These are phyloP conservation scores for Iris macrosiphon DNA, from an alignment of 106 monocot genomes.

Conservation along the genomic window DNA sequence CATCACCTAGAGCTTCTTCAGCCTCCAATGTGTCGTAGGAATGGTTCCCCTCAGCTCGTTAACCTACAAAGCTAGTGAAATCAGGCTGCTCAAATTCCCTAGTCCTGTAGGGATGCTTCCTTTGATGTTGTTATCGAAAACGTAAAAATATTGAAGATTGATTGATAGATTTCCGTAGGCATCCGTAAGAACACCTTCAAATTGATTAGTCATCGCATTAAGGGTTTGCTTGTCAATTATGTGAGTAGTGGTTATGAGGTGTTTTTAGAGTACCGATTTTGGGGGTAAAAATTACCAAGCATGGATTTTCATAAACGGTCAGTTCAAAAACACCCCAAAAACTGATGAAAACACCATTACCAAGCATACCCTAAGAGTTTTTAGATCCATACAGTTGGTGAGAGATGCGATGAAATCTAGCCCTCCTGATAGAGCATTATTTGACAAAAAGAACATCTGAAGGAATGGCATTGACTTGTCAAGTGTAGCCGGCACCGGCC, in stretches of 20 bases:
- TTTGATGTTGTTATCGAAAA: slow-evolving; percentile 11
- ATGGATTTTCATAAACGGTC: no score
- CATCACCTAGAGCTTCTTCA: no score
- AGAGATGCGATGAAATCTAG: no score
- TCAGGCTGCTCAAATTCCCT: no score
- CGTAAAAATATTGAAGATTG: neutral
- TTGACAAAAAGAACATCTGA: neutral
- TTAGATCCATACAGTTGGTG: no score
- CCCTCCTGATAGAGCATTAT: slow-evolving; percentile 6
- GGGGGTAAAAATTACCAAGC: no score
- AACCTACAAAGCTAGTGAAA: slow-evolving; percentile 1
- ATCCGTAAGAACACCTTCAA: slow-evolving; percentile 8
- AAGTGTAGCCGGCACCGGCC: neutral
- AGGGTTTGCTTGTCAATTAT: no score
- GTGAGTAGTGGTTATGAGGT: no score
- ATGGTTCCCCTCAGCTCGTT: slow-evolving; percentile 8
- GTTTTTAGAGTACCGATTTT: no score
- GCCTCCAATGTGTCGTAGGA: neutral
- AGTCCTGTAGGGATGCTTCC: slow-evolving; percentile 8
- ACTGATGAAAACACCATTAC: no score
- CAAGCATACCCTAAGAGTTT: neutral
- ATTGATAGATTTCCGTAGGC: slow-evolving; percentile 7
- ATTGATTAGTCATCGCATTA: neutral
- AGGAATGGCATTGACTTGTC: slow-evolving; percentile 4
- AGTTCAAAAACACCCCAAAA: no score